A percentile compares a stretch with the other conserved stretches of the same genome.
phyloP scores from a whole-genome alignment of 169 alveolate genomes.

The Cryptosporidium parvum region DNA sequence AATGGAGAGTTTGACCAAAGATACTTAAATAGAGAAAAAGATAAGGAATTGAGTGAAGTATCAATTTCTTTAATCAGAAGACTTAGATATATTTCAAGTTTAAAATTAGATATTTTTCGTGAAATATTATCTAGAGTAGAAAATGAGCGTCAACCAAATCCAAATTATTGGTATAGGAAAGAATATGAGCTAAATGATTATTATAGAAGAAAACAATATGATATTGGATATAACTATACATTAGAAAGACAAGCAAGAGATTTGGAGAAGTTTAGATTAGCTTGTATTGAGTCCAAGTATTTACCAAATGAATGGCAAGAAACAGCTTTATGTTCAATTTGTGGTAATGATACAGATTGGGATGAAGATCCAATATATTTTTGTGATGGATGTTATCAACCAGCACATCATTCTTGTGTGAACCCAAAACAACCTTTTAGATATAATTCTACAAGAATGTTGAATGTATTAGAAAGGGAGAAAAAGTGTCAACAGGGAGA shows the following conservation, averaged over 20 bases:
- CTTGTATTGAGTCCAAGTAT: slow-evolving; percentile 50
- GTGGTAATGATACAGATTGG: slow-evolving; percentile 76
- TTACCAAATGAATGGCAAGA: slow-evolving; percentile 75
- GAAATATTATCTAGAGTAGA: slow-evolving; percentile 33
- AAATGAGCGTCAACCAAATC: slow-evolving; percentile 37
- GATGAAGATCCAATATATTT: slow-evolving; percentile 72
- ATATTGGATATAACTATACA: slow-evolving; percentile 47
- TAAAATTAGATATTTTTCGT: slow-evolving; percentile 30
- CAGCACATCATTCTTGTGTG: slow-evolving; percentile 75
- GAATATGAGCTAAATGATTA: slow-evolving; percentile 51
- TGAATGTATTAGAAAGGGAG: slow-evolving; percentile 56
- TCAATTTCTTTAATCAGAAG: slow-evolving; percentile 29
- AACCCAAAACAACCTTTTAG: slow-evolving; percentile 70
- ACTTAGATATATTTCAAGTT: slow-evolving; percentile 7
- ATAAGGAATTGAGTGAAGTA: slow-evolving; percentile 3
- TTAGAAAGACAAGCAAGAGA: slow-evolving; percentile 51
- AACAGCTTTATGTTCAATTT: slow-evolving; percentile 67
- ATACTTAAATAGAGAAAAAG: slow-evolving; percentile 1
- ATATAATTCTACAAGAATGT: slow-evolving; percentile 65
- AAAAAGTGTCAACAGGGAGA: slow-evolving; percentile 48
- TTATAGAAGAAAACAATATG: slow-evolving; percentile 33
- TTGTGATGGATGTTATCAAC: slow-evolving; percentile 74
- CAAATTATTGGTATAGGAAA: slow-evolving; percentile 35
- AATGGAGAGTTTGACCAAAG: background rate
- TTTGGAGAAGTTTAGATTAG: slow-evolving; percentile 53